A percentile compares a stretch with the other conserved stretches of the same genome.
These are phyloP conservation scores for Microcyclospora tardicrescens DNA, from an alignment of 2,329 filamentous ascomycete species.

Conservation along the genomic window DNA sequence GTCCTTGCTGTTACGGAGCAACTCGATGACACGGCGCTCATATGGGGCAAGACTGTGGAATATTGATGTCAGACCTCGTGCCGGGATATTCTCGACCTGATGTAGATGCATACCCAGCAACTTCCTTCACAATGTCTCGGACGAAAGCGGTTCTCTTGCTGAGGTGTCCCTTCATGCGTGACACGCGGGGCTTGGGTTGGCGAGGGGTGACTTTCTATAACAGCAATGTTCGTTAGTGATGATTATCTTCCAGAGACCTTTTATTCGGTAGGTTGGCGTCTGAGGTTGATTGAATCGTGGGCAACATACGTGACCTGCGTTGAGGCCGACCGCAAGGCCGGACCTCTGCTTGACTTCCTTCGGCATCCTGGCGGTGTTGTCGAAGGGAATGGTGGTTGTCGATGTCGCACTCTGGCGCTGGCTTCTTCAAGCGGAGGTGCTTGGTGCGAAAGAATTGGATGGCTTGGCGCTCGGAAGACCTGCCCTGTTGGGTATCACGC, in stretches of 20 bases:
- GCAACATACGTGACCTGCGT: constrained; percentile 53
- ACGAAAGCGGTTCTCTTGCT: constrained; percentile 97
- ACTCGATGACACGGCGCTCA: constrained; percentile 97
- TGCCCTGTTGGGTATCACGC: too few species aligned
- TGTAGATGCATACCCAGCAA: constrained; percentile 59
- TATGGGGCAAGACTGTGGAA: constrained; percentile 38
- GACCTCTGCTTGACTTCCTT: constrained; percentile 43
- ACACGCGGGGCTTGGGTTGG: constrained; percentile 37
- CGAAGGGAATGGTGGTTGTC: constrained; percentile 9
- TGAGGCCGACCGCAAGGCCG: constrained; percentile 47
- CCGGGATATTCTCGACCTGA: neutral
- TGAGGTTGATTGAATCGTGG: constrained; percentile 9
- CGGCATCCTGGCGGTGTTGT: constrained; percentile 30
- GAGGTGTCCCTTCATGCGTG: constrained; percentile 81
- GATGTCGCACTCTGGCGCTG: constrained; percentile 1
- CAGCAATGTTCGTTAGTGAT: constrained; percentile 11
- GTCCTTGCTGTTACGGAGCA: constrained; percentile 98
- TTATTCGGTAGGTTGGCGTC: neutral
- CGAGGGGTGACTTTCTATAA: constrained; percentile 38
- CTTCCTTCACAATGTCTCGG: constrained; percentile 95
- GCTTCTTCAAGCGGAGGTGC: too few species aligned
- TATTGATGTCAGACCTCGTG: constrained; percentile 13
- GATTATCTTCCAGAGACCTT: neutral
- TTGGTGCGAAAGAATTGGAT: too few species aligned
- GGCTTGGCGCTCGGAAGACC: too few species aligned